These are phyloP conservation scores for Nigrospora sphaerica DNA, from an alignment of 2,329 filamentous ascomycete genomes.

Conservation along the genomic window DNA sequence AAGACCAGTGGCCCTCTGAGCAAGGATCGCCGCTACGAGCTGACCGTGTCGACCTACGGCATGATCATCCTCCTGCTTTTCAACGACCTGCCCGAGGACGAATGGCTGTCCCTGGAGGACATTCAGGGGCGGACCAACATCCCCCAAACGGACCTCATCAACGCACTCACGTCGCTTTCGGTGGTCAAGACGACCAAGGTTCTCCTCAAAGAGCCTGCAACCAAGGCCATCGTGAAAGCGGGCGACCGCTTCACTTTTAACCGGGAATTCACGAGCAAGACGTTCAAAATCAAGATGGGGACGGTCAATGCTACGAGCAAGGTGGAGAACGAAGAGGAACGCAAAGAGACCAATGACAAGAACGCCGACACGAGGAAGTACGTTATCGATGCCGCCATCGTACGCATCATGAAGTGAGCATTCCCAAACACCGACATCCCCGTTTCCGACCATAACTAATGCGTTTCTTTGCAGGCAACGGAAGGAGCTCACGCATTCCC, in stretches of 20 bases:
- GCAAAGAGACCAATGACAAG: constrained; percentile 67
- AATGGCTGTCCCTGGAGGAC: constrained; percentile 58
- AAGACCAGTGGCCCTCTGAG: constrained; percentile 56
- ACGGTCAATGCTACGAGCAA: constrained; percentile 76
- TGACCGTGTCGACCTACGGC: constrained; percentile 86
- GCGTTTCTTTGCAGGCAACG: constrained; percentile 48
- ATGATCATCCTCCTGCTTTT: constrained; percentile 89
- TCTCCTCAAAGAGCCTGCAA: constrained; percentile 71
- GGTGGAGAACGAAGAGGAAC: constrained; percentile 67
- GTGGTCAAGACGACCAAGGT: constrained; percentile 73
- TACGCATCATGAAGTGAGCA: constrained; percentile 82
- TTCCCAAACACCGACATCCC: neutral
- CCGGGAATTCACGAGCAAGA: constrained; percentile 70
- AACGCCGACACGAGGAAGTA: constrained; percentile 66
- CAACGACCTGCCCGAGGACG: constrained; percentile 60
- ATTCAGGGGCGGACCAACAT: constrained; percentile 81
- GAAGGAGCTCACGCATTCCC: constrained; percentile 62
- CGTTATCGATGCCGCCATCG: constrained; percentile 69
- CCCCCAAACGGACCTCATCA: constrained; percentile 62
- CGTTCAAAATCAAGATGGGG: constrained; percentile 82
- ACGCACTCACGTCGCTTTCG: constrained; percentile 74
- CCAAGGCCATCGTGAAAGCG: constrained; percentile 62
- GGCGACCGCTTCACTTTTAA: constrained; percentile 82
- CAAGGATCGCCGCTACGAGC: constrained; percentile 71
- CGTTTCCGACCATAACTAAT: constrained; percentile 18